phyloP scores from a whole-genome alignment of 495 filamentous ascomycete genomes.

The Aspergillus affinis region DNA sequence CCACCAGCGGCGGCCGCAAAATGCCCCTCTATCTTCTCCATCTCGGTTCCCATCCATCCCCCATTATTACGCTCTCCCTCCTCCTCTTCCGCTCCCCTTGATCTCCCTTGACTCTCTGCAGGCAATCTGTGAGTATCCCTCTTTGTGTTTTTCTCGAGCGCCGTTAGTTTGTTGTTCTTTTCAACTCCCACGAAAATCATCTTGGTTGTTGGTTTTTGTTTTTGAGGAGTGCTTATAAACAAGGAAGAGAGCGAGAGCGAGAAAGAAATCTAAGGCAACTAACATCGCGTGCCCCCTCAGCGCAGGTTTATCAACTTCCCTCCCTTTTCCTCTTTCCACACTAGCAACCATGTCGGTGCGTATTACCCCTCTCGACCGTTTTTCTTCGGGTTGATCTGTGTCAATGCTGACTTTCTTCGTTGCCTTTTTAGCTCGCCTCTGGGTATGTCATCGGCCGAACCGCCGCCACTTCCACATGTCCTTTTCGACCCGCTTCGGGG shows the following conservation, averaged over 20 bases:
- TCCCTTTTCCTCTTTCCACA: conserved; percentile 26
- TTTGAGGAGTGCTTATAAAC: not conserved
- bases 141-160: not conserved
- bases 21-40: conserved; percentile 32
- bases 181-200: not conserved
- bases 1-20: conserved; percentile 41
- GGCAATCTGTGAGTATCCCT: not conserved
- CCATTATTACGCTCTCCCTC: conserved; percentile 20
- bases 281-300: conserved; percentile 37
- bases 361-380: conserved; percentile 14
- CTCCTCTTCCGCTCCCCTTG: conserved; percentile 11
- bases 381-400: not conserved
- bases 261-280: conserved; percentile 7
- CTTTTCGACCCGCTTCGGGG: conserved; percentile 4
- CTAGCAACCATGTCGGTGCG: conserved; percentile 43
- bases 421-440: conserved; percentile 41
- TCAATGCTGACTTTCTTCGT: conserved; percentile 21
- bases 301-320: conserved; percentile 20
- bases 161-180: not conserved
- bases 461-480: conserved; percentile 16
- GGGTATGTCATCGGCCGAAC: conserved; percentile 34
- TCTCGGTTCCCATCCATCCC: conserved; percentile 28
- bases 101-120: conserved; percentile 6
- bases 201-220: not conserved
- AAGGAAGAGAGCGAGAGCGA: not conserved